Conservation (phyloP, 2,329 filamentous ascomycete genomes). For the Pseudogymnoascus sp. region DNA sequence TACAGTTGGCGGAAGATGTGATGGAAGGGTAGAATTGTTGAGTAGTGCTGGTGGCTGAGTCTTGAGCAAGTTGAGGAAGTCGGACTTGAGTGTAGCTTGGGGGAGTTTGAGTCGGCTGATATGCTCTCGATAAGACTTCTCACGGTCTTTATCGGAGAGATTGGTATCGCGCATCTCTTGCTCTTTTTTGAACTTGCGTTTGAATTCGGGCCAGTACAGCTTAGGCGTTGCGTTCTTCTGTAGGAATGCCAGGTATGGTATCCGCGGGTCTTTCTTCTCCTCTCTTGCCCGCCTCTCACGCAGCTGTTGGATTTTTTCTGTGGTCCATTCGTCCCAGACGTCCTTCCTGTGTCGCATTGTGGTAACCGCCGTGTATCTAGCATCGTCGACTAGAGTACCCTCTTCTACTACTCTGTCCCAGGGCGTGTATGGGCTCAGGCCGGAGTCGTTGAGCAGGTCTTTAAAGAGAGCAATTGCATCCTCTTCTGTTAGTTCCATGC, state of each 20-base stretch:
- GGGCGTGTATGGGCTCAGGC: slow-evolving; percentile 77
- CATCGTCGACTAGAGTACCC: slow-evolving; percentile 73
- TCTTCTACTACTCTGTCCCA: slow-evolving; percentile 89
- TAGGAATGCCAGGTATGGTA: slow-evolving; percentile 76
- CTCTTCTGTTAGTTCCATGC: slow-evolving; percentile 61
- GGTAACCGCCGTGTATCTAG: slow-evolving; percentile 73
- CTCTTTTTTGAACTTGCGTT: slow-evolving; percentile 80
- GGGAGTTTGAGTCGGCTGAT: slow-evolving; percentile 60
- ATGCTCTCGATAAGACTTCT: slow-evolving; percentile 73
- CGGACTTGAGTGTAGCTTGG: slow-evolving; percentile 58
- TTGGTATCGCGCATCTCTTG: slow-evolving; percentile 67
- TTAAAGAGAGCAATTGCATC: slow-evolving; percentile 75
- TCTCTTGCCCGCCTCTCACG: slow-evolving; percentile 67
- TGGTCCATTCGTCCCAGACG: slow-evolving; percentile 77
- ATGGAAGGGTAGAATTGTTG: slow-evolving; percentile 50
- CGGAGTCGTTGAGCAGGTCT: slow-evolving; percentile 75
- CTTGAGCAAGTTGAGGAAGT: slow-evolving; percentile 60
- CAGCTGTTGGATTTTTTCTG: slow-evolving; percentile 64
- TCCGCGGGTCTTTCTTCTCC: slow-evolving; percentile 73
- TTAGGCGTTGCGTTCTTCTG: slow-evolving; percentile 79
- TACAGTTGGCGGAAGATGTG: slow-evolving; percentile 54
- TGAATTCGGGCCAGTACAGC: slow-evolving; percentile 96
- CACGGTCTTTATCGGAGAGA: slow-evolving; percentile 67
- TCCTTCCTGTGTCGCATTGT: slow-evolving; percentile 78
- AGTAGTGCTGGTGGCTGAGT: slow-evolving; percentile 51